Conservation (phyloP, 2,329 filamentous ascomycete species). For the Neopestalotiopsis clavispora region DNA sequence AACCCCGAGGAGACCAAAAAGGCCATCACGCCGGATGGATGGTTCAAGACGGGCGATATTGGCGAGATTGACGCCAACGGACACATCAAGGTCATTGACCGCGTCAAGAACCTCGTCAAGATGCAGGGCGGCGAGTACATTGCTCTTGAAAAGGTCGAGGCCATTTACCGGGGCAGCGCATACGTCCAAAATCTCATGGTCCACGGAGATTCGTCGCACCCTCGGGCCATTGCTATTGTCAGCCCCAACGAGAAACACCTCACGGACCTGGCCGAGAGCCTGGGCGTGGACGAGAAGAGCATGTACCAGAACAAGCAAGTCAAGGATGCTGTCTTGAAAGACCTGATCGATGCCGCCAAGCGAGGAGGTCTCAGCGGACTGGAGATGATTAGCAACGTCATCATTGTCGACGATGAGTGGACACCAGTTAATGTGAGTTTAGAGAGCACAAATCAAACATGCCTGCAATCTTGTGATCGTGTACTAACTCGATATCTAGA, state of each 20-base stretch:
- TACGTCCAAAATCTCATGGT: constrained; percentile 87
- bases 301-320: constrained; percentile 73
- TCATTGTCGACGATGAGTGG: constrained; percentile 86
- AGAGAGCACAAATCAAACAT: neutral
- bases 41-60: constrained; percentile 98
- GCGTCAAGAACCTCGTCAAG: constrained; percentile 98
- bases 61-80: constrained; percentile 84
- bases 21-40: constrained; percentile 80
- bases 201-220: constrained; percentile 75
- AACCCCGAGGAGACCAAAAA: constrained; percentile 85
- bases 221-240: constrained; percentile 83
- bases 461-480: neutral
- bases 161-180: constrained; percentile 81
- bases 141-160: constrained; percentile 93
- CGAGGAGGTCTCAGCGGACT: constrained; percentile 71
- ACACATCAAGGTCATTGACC: constrained; percentile 86
- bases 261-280: constrained; percentile 60
- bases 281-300: constrained; percentile 69
- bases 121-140: constrained; percentile 96
- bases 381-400: constrained; percentile 77
- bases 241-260: constrained; percentile 69
- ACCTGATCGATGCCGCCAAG: constrained; percentile 68
- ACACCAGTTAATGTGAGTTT: constrained; percentile 78
- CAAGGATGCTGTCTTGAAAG: constrained; percentile 65
- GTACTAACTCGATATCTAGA: constrained; percentile 40